These are phyloP conservation scores for Corymbia calophylla DNA, from an alignment of 441 rosid genomes.

Conservation along the genomic window DNA sequence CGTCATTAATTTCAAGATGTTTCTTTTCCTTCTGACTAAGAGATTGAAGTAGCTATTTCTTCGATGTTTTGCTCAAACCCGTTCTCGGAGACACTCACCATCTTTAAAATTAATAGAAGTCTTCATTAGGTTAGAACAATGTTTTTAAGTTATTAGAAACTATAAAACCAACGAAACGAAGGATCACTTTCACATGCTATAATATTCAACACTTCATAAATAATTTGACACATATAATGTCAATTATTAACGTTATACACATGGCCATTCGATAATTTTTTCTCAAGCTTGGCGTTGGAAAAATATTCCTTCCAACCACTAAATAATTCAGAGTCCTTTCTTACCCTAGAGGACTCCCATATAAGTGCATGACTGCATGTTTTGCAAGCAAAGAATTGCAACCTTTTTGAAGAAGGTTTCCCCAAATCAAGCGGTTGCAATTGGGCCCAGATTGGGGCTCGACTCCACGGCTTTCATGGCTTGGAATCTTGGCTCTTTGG, in stretches of 20 bases:
- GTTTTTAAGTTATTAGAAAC: neutral
- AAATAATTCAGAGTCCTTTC: neutral
- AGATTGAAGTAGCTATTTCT: neutral
- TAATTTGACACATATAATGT: no score
- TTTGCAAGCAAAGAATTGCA: neutral
- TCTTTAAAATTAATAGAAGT: neutral
- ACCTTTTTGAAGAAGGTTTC: neutral
- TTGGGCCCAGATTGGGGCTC: neutral
- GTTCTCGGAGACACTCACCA: neutral
- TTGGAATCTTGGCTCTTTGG: constrained; percentile 22
- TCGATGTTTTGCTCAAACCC: neutral
- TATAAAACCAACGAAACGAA: neutral
- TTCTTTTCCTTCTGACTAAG: no score
- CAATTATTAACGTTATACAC: neutral
- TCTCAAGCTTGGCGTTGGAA: neutral
- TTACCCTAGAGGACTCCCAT: neutral
- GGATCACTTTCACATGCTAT: neutral
- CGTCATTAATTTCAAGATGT: neutral
- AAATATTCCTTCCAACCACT: neutral
- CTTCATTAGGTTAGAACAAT: neutral
- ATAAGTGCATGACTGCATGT: neutral
- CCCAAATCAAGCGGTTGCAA: neutral
- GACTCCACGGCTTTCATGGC: neutral
- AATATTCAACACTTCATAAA: neutral
- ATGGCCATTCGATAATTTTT: neutral